phyloP scores from a whole-genome alignment of 805 yeast species.

The Wickerhamomyces alni region DNA sequence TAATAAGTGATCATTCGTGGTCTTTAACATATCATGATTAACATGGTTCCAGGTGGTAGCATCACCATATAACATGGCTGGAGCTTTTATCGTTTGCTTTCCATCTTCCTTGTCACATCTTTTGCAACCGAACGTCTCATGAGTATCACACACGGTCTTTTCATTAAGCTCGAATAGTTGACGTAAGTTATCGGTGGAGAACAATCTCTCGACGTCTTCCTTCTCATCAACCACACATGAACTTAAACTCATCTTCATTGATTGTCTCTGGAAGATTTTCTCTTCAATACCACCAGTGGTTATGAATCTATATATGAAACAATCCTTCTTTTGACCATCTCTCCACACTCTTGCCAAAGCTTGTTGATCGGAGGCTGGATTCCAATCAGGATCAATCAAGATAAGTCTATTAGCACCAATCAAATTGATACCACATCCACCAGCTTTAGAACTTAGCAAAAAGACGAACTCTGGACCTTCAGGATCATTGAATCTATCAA shows the following conservation, averaged over 20 bases:
- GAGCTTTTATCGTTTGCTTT: slow-evolving; percentile 56
- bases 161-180: slow-evolving; percentile 68
- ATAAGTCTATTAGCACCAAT: slow-evolving; percentile 93
- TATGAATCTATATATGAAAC: slow-evolving; percentile 90
- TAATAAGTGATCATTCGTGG: slow-evolving; percentile 72
- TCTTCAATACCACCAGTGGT: slow-evolving; percentile 95
- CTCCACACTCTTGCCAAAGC: slow-evolving; percentile 98
- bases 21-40: slow-evolving; percentile 50
- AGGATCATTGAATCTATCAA: slow-evolving; percentile 88
- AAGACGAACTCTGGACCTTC: slow-evolving; percentile 84
- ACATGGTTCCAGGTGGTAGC: slow-evolving; percentile 97
- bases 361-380: slow-evolving; percentile 97
- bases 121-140: slow-evolving; percentile 84
- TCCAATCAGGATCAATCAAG: slow-evolving; percentile 92
- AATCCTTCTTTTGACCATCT: slow-evolving; percentile 96
- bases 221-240: slow-evolving; percentile 97
- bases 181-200: slow-evolving; percentile 73
- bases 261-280: slow-evolving; percentile 91
- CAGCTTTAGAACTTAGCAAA: slow-evolving; percentile 89
- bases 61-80: slow-evolving; percentile 94
- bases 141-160: slow-evolving; percentile 79
- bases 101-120: slow-evolving; percentile 54
- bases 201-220: slow-evolving; percentile 89
- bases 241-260: slow-evolving; percentile 86
- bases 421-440: slow-evolving; percentile 96